Evolutionary conservation across 176 grass and related monocot species (phyloP), one percentile per base, ranked within the genome.

Genomic region (Oryza punctata): DNA sequence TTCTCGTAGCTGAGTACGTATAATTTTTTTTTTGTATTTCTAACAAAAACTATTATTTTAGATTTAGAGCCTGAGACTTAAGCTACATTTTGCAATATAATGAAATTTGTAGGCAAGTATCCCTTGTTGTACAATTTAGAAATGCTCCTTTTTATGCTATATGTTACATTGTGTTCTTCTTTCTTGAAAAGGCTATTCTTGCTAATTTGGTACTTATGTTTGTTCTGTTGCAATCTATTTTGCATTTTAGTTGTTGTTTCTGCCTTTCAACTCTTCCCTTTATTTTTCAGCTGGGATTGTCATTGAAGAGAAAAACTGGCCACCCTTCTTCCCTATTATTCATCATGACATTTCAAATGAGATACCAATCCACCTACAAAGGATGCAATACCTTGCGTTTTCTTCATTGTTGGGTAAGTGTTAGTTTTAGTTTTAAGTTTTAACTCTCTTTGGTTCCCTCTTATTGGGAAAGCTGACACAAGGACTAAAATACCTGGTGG

Each of bases 291-390:
- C 87, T 88, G 96, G 96, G 65, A 94, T 95, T 85, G 91, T 94
- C 50, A 89, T 98, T 47, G 91, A 98, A 66, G 86, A 87, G 50
- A 98, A 96, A 88, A 98, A 98, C 70, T 98, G 93, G 87, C 96
- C 93, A 37, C 93, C 96, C 28, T 95, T 98, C 87, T 87, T 98
- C 35, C 93, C 96, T 38, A 82, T 98, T 86, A 98, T 98, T 73
- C 96, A 96, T 91, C 93, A 98, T 81, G 96, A 98, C 84, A 98
- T 98, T 87, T 80, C 87, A 69, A 95, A 94, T 72, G 96, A 98
- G 83, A 98, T 96, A 88, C 93, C 96, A 33, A 79, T 95, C 81
- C 89, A 95, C 73, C 54, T 94, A 70, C 93, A 96, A 78, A 65
- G 89, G 70, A 82, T 98, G 93, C 96, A 96, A 54, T 98, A 98